phyloP scores from a whole-genome alignment of 768 basidiomycete species.

The Gymnopilus dilepis region DNA sequence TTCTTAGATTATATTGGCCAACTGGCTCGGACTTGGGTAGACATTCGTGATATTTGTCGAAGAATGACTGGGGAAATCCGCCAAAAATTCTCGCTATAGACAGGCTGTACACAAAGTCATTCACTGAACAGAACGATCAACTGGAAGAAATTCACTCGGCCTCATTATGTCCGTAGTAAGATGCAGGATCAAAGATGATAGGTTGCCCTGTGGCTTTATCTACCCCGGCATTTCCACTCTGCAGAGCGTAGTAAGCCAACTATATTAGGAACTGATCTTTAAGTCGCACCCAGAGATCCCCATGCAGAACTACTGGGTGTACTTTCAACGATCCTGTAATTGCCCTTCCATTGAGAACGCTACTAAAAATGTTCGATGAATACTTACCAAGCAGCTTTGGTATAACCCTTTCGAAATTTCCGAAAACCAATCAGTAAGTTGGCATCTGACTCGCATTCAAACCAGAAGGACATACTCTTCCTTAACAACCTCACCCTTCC shows the following conservation, averaged over 20 bases:
- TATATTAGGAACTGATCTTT: not conserved
- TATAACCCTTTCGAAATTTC: constrained; percentile 58
- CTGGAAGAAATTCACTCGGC: constrained; percentile 61
- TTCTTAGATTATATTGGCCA: constrained; percentile 66
- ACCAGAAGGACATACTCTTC: constrained; percentile 22
- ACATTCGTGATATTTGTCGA: constrained; percentile 64
- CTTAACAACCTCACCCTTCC: constrained; percentile 56
- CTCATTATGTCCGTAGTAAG: constrained; percentile 82
- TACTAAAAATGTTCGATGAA: not conserved
- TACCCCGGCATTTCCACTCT: constrained; percentile 79
- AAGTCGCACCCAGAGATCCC: constrained; percentile 73
- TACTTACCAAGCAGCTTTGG: constrained; percentile 63
- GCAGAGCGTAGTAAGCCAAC: constrained; percentile 9
- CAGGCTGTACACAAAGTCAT: constrained; percentile 48
- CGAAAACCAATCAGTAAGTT: not conserved
- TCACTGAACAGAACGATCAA: not conserved
- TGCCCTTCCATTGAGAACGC: not conserved
- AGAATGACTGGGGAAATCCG: constrained; percentile 70
- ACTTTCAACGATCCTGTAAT: constrained; percentile 52
- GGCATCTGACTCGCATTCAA: not conserved
- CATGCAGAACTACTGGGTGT: constrained; percentile 74
- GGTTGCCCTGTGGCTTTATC: constrained; percentile 59
- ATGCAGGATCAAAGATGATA: constrained; percentile 79
- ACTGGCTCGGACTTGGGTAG: constrained; percentile 69
- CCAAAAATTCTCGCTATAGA: constrained; percentile 84